A percentile compares a stretch with the other conserved stretches of the same genome.
These are phyloP conservation scores for Leptographium flavum DNA, from an alignment of 2,329 filamentous ascomycete genomes.

Conservation along the genomic window DNA sequence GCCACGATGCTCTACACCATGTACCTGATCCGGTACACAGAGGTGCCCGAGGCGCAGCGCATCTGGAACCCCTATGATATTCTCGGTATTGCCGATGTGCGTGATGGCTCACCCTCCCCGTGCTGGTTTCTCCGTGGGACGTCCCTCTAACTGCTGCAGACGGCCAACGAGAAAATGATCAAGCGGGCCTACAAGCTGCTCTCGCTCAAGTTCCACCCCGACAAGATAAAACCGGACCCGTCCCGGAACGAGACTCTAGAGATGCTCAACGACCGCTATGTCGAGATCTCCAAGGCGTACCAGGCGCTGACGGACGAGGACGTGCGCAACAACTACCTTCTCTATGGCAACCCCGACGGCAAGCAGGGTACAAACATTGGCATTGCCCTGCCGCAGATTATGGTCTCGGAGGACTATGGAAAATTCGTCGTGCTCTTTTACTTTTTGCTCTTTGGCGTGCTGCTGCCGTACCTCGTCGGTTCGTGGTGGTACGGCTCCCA, in stretches of 20 bases:
- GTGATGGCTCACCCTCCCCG: too few relatives aligned
- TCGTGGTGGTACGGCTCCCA: conserved; percentile 99
- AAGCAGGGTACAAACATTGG: conserved; percentile 98
- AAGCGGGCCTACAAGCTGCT: conserved; percentile 82
- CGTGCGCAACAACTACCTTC: conserved; percentile 88
- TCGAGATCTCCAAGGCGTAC: conserved; percentile 95
- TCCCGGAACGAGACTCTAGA: conserved; percentile 83
- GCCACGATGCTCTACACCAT: conserved; percentile 75
- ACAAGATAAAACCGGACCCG: conserved; percentile 75
- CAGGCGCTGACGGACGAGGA: conserved; percentile 97
- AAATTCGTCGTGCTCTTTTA: conserved; percentile 93
- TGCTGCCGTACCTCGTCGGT: conserved; percentile 85
- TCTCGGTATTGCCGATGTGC: conserved; percentile 68
- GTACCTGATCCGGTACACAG: conserved; percentile 75
- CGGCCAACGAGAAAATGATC: conserved; percentile 76
- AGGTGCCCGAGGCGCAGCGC: conserved; percentile 49
- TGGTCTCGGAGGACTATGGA: conserved; percentile 83
- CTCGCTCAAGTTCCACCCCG: conserved; percentile 77
- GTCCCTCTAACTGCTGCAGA: conserved; percentile 28
- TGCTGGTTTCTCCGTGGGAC: neutral
- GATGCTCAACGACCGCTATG: conserved; percentile 72
- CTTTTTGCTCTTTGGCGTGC: conserved; percentile 70
- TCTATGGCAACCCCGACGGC: conserved; percentile 91
- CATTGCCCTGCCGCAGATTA: conserved; percentile 85
- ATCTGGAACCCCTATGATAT: conserved; percentile 98